Evolutionary conservation across 2,329 filamentous ascomycete species (phyloP), one percentile per base, ranked within the genome.

Genomic region (Bimuria novae-zelandiae): DNA sequence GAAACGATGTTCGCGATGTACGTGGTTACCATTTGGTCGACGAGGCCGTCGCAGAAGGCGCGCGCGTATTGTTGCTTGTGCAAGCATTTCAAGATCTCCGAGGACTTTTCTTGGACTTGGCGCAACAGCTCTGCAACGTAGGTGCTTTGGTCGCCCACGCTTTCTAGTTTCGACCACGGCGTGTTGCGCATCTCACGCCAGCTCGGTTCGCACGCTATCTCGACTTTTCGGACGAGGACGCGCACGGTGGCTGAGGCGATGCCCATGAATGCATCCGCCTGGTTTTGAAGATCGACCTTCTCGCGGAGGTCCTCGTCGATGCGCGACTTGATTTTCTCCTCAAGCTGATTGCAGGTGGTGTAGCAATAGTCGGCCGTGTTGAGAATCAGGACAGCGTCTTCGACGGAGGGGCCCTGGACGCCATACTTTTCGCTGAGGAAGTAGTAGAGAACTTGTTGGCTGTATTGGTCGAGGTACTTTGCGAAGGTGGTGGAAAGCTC

Each of bases 341-440:
- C 93, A 0, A 99, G 81, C 69, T 97, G 93, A 42, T 87, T 92
- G 43, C 92, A 94, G 25, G 96, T 97, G 22, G 85, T 86, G 69
- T 97, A 93, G 84, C 94, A 99, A 73, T 97, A 99, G 69, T 99
- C 94, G 0, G 94, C 93, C 1, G 94, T 97, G 70, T 99, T 99
- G 42, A 99, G 80, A 1, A 97, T 92, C 3, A 96, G 79, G 12
- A 97, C 83, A 3, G 89, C 84, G 57, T 96, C 89, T 64, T 96
- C 87, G 2, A 94, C 76, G 0, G 83, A 83, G 1, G 83, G 81
- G 2, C 79, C 81, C 53, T 80, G 77, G 57, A 82, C 65, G 67
- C 81, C 73, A 61, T 81, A 60, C 72, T 85, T 67, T 75, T 89
- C 84, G 25, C 82, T 82, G 16, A 88, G 79, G 55, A 89, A 88